Evolutionary conservation across 106 monocot species (phyloP).

Genomic region (Cymbidium sinense): DNA sequence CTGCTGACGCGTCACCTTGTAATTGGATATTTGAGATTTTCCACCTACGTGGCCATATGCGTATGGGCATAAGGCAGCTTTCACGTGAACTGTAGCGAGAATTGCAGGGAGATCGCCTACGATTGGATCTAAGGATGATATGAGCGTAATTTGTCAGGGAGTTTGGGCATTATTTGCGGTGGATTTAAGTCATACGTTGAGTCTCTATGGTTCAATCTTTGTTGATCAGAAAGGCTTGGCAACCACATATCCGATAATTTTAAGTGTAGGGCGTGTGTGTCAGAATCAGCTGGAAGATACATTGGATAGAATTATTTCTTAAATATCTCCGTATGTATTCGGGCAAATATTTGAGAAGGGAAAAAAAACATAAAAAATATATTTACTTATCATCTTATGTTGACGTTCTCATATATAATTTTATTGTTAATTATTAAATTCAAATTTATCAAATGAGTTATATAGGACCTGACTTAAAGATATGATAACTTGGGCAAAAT

Average conservation of each 20-base stretch:
- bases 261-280: no score
- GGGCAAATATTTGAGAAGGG: no score
- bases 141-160: background rate
- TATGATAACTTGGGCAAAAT: no score
- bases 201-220: conserved; percentile 27
- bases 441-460: no score
- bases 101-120: background rate
- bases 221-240: conserved; percentile 18
- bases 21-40: conserved; percentile 36
- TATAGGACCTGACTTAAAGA: no score
- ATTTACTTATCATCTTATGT: no score
- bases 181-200: conserved; percentile 30
- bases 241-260: background rate
- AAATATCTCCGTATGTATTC: no score
- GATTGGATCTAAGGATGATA: conserved; percentile 3
- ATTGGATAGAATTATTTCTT: no score
- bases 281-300: no score
- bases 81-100: conserved; percentile 24
- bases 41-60: conserved; percentile 18
- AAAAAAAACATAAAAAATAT: no score
- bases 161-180: conserved; percentile 21
- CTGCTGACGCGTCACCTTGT: conserved; percentile 14
- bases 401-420: no score
- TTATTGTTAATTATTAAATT: no score
- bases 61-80: conserved; percentile 10